Conservation (phyloP, 768 basidiomycete genomes). For the Mycena rosella region DNA sequence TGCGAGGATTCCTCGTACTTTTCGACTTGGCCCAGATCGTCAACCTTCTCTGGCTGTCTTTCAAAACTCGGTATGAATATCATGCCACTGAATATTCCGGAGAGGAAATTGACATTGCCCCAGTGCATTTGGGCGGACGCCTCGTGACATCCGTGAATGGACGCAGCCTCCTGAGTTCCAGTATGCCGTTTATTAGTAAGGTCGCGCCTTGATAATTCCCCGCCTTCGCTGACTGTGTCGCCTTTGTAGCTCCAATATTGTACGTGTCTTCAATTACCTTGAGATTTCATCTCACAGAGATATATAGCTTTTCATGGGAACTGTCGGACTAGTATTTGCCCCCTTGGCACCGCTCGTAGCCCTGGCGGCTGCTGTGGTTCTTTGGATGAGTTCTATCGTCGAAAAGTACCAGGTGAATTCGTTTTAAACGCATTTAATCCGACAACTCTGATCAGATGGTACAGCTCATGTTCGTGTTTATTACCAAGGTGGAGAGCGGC, state of each 20-base stretch:
- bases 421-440: background rate
- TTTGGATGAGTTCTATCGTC: conserved; percentile 89
- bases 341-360: conserved; percentile 93
- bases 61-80: conserved; percentile 79
- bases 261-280: conserved; percentile 46
- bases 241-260: conserved; percentile 64
- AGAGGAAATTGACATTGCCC: conserved; percentile 1
- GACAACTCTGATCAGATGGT: background rate
- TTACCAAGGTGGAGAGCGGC: conserved; percentile 92
- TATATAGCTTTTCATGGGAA: conserved; percentile 83
- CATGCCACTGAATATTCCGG: background rate
- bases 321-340: conserved; percentile 95
- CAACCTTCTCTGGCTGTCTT: conserved; percentile 87
- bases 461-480: conserved; percentile 93
- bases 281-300: background rate
- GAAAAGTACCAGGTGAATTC: conserved; percentile 81
- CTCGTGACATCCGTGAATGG: conserved; percentile 91
- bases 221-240: too few species aligned
- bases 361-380: conserved; percentile 84
- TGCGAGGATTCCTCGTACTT: conserved; percentile 94
- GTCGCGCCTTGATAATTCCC: too few species aligned
- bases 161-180: conserved; percentile 93
- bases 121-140: conserved; percentile 88
- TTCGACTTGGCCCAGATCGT: conserved; percentile 97
- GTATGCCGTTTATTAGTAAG: conserved; percentile 86